Conservation (phyloP, 2,329 filamentous ascomycete species). For the Didymella keratinophila region DNA sequence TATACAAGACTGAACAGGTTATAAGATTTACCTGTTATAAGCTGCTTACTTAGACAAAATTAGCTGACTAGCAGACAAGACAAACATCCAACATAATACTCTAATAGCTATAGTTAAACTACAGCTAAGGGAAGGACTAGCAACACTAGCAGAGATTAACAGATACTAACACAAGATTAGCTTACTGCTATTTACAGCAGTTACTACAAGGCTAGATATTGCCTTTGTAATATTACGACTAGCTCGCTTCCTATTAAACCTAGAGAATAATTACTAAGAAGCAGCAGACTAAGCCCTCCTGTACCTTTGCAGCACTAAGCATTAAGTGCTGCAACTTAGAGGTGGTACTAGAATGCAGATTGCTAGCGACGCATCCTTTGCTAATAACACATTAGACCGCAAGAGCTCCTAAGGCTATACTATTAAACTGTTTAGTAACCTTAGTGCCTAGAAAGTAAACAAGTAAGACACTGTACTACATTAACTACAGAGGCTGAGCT, state of each 20-base stretch:
- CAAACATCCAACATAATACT: background rate
- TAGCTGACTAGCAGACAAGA: background rate
- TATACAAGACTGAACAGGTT: background rate
- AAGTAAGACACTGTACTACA: background rate
- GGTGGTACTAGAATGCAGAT: background rate
- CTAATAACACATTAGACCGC: background rate
- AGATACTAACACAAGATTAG: too few relatives aligned
- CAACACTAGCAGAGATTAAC: background rate
- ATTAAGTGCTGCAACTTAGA: background rate
- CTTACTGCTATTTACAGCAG: too few relatives aligned
- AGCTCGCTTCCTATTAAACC: too few relatives aligned
- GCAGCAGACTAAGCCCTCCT: background rate
- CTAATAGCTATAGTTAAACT: background rate
- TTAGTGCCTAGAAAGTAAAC: background rate
- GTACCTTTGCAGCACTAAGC: background rate
- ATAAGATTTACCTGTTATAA: background rate
- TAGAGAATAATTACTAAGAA: background rate
- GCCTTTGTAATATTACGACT: too few relatives aligned
- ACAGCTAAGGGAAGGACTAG: background rate
- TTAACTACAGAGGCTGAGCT: background rate
- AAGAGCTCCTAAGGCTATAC: background rate
- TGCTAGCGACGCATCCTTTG: background rate
- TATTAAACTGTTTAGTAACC: background rate
- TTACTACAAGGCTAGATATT: too few relatives aligned
- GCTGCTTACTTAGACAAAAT: background rate